phyloP scores from a whole-genome alignment of 2,329 filamentous ascomycete species.

The Westerdykella aurantiaca region DNA sequence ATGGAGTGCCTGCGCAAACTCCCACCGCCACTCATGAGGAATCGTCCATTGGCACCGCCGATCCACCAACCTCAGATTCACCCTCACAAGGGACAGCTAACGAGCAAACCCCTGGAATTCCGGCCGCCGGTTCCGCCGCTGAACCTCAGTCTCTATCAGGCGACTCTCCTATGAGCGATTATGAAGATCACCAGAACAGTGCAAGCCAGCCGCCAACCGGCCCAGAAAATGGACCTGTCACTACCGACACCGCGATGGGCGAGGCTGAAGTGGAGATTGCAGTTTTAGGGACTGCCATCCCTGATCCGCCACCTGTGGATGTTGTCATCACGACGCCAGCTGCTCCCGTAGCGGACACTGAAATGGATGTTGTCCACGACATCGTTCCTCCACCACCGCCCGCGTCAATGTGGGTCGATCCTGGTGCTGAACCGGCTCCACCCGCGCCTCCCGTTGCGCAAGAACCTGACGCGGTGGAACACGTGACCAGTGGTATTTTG shows the following conservation, averaged over 20 bases:
- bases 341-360: slow-evolving; percentile 20
- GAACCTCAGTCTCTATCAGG: slow-evolving; percentile 9
- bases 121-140: no score
- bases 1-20: no score
- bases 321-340: slow-evolving; percentile 13
- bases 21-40: no score
- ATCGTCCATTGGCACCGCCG: no score
- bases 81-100: no score
- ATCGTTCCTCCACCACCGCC: slow-evolving; percentile 18
- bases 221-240: slow-evolving; percentile 1
- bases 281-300: slow-evolving; percentile 8
- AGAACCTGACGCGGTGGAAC: background rate
- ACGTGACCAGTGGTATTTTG: slow-evolving; percentile 10
- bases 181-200: slow-evolving; percentile 20
- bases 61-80: no score
- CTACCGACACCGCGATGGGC: slow-evolving; percentile 19
- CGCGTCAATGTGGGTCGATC: slow-evolving; percentile 16
- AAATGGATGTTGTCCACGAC: slow-evolving; percentile 35
- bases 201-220: slow-evolving; percentile 1
- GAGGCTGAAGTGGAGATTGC: slow-evolving; percentile 11
- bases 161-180: slow-evolving; percentile 38
- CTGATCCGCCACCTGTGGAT: slow-evolving; percentile 19
- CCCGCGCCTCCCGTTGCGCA: slow-evolving; percentile 8
- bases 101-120: no score
- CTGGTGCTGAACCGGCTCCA: slow-evolving; percentile 12